phyloP scores from a whole-genome alignment of 2,329 filamentous ascomycete genomes.

The Blumeria hordei region DNA sequence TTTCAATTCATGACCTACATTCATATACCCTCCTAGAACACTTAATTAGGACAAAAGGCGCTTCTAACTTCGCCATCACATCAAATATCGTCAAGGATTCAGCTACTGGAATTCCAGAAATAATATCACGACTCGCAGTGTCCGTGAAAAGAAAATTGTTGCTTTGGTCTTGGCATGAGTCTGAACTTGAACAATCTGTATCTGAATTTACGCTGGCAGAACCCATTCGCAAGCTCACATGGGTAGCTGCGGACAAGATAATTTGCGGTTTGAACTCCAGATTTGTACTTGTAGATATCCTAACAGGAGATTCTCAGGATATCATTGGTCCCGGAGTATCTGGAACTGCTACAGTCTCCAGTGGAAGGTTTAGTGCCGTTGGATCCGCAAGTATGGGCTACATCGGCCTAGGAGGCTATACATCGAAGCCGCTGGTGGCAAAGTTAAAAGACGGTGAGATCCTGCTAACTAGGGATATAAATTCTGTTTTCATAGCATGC shows the following conservation, averaged over 20 bases:
- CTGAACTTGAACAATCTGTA: slow-evolving; percentile 54
- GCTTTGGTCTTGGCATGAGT: slow-evolving; percentile 90
- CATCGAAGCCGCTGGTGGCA: slow-evolving; percentile 71
- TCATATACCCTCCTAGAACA: slow-evolving; percentile 64
- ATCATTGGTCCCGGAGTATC: slow-evolving; percentile 55
- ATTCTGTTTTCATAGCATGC: slow-evolving; percentile 74
- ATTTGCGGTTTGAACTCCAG: slow-evolving; percentile 79
- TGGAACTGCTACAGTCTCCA: slow-evolving; percentile 27
- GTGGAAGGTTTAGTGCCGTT: slow-evolving; percentile 53
- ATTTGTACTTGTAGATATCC: slow-evolving; percentile 71
- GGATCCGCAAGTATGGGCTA: slow-evolving; percentile 82
- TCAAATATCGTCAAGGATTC: slow-evolving; percentile 87
- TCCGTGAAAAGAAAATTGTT: slow-evolving; percentile 77
- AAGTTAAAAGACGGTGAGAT: slow-evolving; percentile 64
- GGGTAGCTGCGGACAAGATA: slow-evolving; percentile 68
- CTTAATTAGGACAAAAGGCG: slow-evolving; percentile 63
- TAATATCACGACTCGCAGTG: slow-evolving; percentile 76
- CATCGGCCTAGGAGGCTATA: slow-evolving; percentile 79
- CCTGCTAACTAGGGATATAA: slow-evolving; percentile 90
- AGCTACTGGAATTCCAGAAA: slow-evolving; percentile 68
- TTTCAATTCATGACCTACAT: slow-evolving; percentile 75
- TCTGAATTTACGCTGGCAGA: slow-evolving; percentile 60
- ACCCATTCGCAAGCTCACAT: slow-evolving; percentile 69
- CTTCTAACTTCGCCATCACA: slow-evolving; percentile 73
- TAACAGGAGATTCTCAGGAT: slow-evolving; percentile 48